Conservation (phyloP, 192 early-diverging fungal species). For the Coemansia interrupta region DNA sequence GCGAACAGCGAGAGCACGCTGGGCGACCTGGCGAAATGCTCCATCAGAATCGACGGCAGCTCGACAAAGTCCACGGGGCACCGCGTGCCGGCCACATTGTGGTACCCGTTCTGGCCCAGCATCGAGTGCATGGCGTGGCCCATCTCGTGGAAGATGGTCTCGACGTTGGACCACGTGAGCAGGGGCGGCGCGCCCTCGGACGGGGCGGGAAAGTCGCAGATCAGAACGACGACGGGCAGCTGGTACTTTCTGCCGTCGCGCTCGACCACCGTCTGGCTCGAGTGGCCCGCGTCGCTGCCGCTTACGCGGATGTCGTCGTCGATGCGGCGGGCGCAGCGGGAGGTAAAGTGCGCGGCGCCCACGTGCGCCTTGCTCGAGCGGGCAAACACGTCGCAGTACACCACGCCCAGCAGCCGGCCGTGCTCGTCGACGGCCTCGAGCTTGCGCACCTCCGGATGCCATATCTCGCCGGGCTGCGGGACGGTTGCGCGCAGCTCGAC, state of each 20-base stretch:
- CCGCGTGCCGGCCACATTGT: slow-evolving; percentile 93
- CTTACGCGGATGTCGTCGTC: slow-evolving; percentile 65
- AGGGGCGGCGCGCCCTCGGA: slow-evolving; percentile 55
- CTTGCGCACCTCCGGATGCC: slow-evolving; percentile 89
- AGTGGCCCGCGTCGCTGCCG: slow-evolving; percentile 10
- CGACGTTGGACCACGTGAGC: slow-evolving; percentile 78
- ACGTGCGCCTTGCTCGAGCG: slow-evolving; percentile 72
- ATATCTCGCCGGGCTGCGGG: slow-evolving; percentile 75
- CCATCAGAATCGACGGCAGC: slow-evolving; percentile 93
- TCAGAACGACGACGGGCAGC: slow-evolving; percentile 68
- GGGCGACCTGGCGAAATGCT: slow-evolving; percentile 78
- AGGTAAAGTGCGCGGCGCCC: slow-evolving; percentile 93
- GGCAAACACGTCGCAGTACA: slow-evolving; percentile 90
- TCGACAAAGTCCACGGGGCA: slow-evolving; percentile 96
- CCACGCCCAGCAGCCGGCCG: slow-evolving; percentile 82
- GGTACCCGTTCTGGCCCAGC: slow-evolving; percentile 90
- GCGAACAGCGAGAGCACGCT: slow-evolving; percentile 72
- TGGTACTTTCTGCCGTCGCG: slow-evolving; percentile 58
- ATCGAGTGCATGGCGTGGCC: slow-evolving; percentile 98
- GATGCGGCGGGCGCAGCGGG: slow-evolving; percentile 81
- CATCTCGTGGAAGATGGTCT: slow-evolving; percentile 99
- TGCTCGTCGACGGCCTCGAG: slow-evolving; percentile 84
- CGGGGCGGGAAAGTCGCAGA: slow-evolving; percentile 65
- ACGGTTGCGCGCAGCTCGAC: slow-evolving; percentile 71
- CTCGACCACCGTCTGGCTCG: slow-evolving; percentile 45